These are phyloP conservation scores for Neofusicoccum kwambonambiense DNA, from an alignment of 2,329 filamentous ascomycete genomes.

Conservation along the genomic window DNA sequence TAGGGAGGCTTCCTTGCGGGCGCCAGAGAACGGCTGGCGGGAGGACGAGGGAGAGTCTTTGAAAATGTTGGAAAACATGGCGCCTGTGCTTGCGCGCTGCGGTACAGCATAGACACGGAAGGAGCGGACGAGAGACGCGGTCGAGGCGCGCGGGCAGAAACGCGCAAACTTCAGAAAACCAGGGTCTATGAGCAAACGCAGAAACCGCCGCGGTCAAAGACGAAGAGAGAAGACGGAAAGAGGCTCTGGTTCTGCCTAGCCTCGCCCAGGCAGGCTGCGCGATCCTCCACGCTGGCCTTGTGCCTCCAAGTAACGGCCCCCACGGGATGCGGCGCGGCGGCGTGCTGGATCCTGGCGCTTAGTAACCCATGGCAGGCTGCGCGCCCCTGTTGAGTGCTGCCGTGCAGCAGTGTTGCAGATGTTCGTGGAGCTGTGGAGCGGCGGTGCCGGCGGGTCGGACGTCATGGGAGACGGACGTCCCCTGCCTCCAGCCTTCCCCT, in stretches of 20 bases:
- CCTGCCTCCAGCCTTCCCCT: neutral
- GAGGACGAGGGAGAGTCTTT: slow-evolving; percentile 6
- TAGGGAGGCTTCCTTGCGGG: slow-evolving; percentile 7
- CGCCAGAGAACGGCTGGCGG: neutral
- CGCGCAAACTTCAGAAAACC: neutral
- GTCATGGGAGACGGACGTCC: neutral
- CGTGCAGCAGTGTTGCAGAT: neutral
- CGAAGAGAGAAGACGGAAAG: neutral
- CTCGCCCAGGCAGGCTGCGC: neutral
- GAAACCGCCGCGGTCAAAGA: neutral
- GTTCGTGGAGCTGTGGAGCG: neutral
- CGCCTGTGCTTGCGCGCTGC: neutral
- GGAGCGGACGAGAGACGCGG: neutral
- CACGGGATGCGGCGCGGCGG: neutral
- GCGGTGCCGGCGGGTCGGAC: neutral
- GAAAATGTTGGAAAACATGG: slow-evolving; percentile 18
- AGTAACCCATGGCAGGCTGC: neutral
- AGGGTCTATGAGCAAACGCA: neutral
- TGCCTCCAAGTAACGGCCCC: neutral
- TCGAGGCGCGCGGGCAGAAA: neutral
- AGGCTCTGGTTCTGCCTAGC: neutral
- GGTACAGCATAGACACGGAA: neutral
- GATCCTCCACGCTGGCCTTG: neutral
- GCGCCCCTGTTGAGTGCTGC: neutral
- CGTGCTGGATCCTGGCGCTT: neutral